Conservation (phyloP, 2,329 filamentous ascomycete species). For the Fusarium sp. region DNA sequence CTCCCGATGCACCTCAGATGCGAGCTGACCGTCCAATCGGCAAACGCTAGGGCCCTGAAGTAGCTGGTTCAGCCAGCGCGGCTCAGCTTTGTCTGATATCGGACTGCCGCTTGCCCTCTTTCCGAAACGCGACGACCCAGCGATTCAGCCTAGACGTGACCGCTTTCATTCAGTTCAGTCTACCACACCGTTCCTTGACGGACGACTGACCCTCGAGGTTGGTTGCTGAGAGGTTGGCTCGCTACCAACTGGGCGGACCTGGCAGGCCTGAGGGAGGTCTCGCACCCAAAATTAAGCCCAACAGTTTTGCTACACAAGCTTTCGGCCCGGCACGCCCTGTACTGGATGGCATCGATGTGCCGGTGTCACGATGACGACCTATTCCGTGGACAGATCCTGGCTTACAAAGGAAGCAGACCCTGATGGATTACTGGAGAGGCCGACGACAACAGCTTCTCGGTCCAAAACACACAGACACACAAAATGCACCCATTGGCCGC, state of each 20-base stretch:
- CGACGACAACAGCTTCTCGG: slow-evolving; percentile 4
- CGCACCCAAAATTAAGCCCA: neutral
- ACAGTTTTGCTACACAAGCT: neutral
- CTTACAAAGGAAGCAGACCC: neutral
- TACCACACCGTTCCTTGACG: neutral
- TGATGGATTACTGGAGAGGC: neutral
- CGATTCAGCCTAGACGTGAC: neutral
- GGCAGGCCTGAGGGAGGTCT: neutral
- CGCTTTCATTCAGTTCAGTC: neutral
- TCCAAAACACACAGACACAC: neutral
- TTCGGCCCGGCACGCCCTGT: slow-evolving; percentile 4
- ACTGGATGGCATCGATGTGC: neutral
- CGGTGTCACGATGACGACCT: slow-evolving; percentile 15
- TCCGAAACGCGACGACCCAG: slow-evolving; percentile 1
- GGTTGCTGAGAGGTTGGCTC: neutral
- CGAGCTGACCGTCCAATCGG: slow-evolving; percentile 16
- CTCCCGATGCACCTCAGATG: slow-evolving; percentile 4
- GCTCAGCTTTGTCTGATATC: neutral
- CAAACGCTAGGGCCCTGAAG: slow-evolving; percentile 1
- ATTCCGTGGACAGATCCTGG: neutral
- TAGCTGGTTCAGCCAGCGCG: neutral
- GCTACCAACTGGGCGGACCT: neutral
- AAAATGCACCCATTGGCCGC: slow-evolving; percentile 1
- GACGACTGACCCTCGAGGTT: neutral
- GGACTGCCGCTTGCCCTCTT: neutral